Percentiles rank a stretch among this genome's conserved stretches.
Evolutionary conservation across 495 filamentous ascomycete species (phyloP).

Genomic region (Penicillium turbatum): DNA sequence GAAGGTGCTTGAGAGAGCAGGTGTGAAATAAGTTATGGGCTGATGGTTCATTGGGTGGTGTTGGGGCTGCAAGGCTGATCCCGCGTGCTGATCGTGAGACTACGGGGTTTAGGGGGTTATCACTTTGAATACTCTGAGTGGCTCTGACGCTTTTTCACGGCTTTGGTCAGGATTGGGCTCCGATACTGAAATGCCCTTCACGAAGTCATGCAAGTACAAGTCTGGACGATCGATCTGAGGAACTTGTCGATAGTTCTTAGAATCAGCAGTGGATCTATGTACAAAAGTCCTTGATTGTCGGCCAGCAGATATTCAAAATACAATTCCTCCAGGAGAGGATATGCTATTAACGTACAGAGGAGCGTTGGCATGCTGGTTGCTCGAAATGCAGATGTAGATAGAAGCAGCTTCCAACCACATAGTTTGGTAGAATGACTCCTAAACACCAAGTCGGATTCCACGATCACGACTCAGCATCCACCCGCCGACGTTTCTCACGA

Average conservation of each 20-base stretch:
- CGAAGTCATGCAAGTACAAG: conserved; percentile 5
- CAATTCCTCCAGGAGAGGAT: conserved; percentile 11
- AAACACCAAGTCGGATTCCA: conserved; percentile 24
- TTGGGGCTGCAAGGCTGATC: background rate
- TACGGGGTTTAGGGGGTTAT: background rate
- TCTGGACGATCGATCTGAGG: background rate
- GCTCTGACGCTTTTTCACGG: background rate
- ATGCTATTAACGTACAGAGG: conserved; percentile 2
- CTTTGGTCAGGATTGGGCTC: background rate
- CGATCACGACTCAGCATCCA: conserved; percentile 41
- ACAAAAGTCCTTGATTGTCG: conserved; percentile 6
- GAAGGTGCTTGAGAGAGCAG: conserved; percentile 55
- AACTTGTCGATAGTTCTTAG: background rate
- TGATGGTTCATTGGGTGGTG: background rate
- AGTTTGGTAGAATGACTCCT: conserved; percentile 11
- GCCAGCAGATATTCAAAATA: conserved; percentile 4
- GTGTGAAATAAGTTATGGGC: conserved; percentile 37
- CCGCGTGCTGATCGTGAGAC: background rate
- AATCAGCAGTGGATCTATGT: conserved; percentile 6
- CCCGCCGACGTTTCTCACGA: conserved; percentile 64
- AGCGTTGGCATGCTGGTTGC: background rate
- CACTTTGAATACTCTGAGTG: background rate
- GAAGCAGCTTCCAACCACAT: conserved; percentile 10
- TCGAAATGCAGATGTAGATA: background rate
- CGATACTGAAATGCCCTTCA: background rate